These are phyloP conservation scores for Pouteria campechiana DNA, from an alignment of 179 eudicot genomes.

Conservation along the genomic window DNA sequence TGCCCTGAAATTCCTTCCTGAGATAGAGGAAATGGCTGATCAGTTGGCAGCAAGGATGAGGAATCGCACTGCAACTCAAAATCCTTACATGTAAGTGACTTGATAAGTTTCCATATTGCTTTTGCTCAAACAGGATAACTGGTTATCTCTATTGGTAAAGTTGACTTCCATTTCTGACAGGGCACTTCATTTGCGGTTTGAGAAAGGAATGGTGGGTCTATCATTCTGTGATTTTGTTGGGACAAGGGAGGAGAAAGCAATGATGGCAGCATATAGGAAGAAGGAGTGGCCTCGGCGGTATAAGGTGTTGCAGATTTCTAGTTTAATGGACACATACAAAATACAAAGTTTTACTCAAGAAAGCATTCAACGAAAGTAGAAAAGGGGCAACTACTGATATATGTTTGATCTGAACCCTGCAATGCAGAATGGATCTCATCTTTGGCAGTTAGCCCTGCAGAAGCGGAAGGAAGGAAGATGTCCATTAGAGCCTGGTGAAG, in stretches of 20 bases:
- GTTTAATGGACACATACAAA: neutral
- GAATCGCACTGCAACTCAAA: constrained; percentile 77
- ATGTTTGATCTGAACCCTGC: too few species aligned
- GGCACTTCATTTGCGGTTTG: constrained; percentile 99
- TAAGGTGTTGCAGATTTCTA: constrained; percentile 38
- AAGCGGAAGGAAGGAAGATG: constrained; percentile 98
- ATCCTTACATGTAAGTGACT: constrained; percentile 79
- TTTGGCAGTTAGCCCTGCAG: constrained; percentile 89
- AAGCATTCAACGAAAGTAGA: too few species aligned
- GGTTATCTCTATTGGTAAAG: neutral
- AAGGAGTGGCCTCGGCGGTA: constrained; percentile 99
- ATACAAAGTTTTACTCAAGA: neutral
- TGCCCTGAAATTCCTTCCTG: constrained; percentile 93
- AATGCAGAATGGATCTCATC: constrained; percentile 95
- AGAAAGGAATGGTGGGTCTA: constrained; percentile 98
- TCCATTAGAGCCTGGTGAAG: constrained; percentile 98
- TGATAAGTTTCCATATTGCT: neutral
- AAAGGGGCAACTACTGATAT: too few species aligned
- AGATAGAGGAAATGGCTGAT: constrained; percentile 93
- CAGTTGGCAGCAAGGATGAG: constrained; percentile 81
- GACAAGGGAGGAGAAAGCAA: constrained; percentile 81
- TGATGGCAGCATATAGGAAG: constrained; percentile 79
- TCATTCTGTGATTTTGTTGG: constrained; percentile 99
- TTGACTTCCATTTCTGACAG: constrained; percentile 25
- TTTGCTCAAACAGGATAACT: too few species aligned